Evolutionary conservation across 441 rosid species (phyloP), one percentile per base, ranked within the genome.

Genomic region (Brassica hybrid): DNA sequence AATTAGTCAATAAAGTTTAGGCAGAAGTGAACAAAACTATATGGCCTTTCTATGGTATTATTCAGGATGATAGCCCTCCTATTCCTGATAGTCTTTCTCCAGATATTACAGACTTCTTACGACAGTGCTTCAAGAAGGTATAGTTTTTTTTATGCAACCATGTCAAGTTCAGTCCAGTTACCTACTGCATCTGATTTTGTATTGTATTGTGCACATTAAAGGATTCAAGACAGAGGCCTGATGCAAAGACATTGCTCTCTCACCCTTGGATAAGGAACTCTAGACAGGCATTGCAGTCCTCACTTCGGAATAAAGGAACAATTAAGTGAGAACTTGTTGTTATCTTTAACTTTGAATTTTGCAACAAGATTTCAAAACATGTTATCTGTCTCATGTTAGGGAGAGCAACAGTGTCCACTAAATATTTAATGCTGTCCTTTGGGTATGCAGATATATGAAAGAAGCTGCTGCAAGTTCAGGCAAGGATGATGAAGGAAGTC

Each of bases 81-180:
- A 89, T 94, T 81, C 98, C 98, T 72, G 97, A 92, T 85, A 88
- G 97, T 79, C 74, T 94, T 68, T 91, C 98, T 69, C 88, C 92
- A 74, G 97, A 93, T 82, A 93, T 94, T 72, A 92, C 99, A 43
- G 97, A 92, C 85, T 94, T 94, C 76, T 84, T 91, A 62, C 90
- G 85, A 61, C 99, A 90, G 82, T 94, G 99, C 83, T 94, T 94
- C 79, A 91, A 94, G 90, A 94, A 94, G 99, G 99, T 94, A 82
- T 32, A 57, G 14, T 21, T 21, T 21, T 21, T 54, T 56, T 12
- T 7, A 5, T 43, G 56, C 34, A 58, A 14, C 11, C 58, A 4
- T 25, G 57, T 75, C 56, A n/a, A 54, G 32, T 30, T 21, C 59
- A 17, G n/a, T 6, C 5, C 38, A 65, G 17, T 0, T 19, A 32